Conservation (phyloP, 1,284 basidiomycete genomes). For the Sporisorium reilianum region DNA sequence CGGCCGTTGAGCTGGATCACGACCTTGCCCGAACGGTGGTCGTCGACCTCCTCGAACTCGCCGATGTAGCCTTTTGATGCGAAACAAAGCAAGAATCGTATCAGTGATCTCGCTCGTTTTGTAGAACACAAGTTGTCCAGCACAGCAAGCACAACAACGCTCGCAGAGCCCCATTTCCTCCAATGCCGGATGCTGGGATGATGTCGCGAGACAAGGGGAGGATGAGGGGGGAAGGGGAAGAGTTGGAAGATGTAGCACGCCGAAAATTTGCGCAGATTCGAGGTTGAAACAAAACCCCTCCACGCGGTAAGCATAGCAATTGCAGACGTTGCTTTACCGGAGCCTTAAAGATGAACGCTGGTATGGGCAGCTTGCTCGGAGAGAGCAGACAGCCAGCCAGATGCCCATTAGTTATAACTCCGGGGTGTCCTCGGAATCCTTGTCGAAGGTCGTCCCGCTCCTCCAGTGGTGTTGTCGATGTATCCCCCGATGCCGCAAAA, state of each 20-base stretch:
- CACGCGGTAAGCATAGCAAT: slow-evolving; percentile 58
- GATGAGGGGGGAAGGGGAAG: background rate
- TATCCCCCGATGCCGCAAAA: too few species aligned
- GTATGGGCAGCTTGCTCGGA: slow-evolving; percentile 19
- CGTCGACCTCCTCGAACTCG: slow-evolving; percentile 99
- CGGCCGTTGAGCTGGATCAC: slow-evolving; percentile 98
- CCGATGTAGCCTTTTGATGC: slow-evolving; percentile 88
- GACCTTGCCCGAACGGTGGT: slow-evolving; percentile 98
- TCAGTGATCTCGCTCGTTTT: slow-evolving; percentile 6
- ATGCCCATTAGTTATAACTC: slow-evolving; percentile 69
- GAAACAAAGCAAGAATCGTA: background rate
- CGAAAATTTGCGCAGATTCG: slow-evolving; percentile 52
- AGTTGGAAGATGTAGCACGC: slow-evolving; percentile 51
- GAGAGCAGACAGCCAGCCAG: slow-evolving; percentile 33
- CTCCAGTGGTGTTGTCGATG: too few species aligned
- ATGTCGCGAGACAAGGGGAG: background rate
- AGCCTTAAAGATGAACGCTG: slow-evolving; percentile 68
- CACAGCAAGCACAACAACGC: slow-evolving; percentile 1
- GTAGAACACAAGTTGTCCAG: background rate
- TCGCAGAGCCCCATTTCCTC: too few species aligned
- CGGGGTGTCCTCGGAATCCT: slow-evolving; percentile 27
- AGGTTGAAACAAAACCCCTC: slow-evolving; percentile 23
- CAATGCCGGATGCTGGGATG: slow-evolving; percentile 2
- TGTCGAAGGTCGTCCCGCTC: background rate
- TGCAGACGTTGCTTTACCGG: slow-evolving; percentile 61